phyloP scores from a whole-genome alignment of 73 alveolate genomes.

The Uronychia setigera region DNA sequence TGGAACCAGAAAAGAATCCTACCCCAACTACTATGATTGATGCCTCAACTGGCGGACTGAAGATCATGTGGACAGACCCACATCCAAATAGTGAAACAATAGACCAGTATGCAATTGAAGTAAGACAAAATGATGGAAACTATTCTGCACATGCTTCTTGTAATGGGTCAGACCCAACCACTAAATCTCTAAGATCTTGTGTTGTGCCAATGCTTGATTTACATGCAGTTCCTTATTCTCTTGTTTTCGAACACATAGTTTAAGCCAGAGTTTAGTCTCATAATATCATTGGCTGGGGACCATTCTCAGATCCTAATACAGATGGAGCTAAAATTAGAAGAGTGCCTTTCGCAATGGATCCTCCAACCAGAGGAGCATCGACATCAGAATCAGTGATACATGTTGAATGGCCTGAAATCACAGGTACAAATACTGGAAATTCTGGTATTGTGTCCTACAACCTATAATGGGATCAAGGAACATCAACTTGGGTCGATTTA shows the following conservation, averaged over 20 bases:
- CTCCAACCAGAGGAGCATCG: conserved; percentile 17
- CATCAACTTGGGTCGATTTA: conserved; percentile 12
- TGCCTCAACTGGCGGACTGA: conserved; percentile 39
- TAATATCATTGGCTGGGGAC: conserved; percentile 42
- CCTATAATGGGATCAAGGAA: conserved; percentile 38
- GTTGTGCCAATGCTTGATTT: conserved; percentile 29
- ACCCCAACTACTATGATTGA: conserved; percentile 40
- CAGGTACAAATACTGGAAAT: conserved; percentile 22
- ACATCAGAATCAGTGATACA: not conserved
- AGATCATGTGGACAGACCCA: conserved; percentile 14
- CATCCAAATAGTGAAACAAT: not conserved
- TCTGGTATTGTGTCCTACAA: conserved; percentile 31
- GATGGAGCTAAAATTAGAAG: conserved; percentile 32
- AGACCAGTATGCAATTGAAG: not conserved
- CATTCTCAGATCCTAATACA: not conserved
- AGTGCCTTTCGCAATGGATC: conserved; percentile 18
- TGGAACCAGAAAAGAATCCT: conserved; percentile 18
- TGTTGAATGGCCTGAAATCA: not conserved
- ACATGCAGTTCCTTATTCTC: not conserved
- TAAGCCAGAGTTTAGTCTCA: conserved; percentile 11
- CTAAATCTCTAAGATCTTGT: conserved; percentile 37
- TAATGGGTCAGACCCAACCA: conserved; percentile 33
- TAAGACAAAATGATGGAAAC: not conserved
- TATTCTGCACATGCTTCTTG: conserved; percentile 6
- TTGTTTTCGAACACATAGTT: conserved; percentile 4